A percentile compares a stretch with the other conserved stretches of the same genome.
These are phyloP conservation scores for Cercospora beticola DNA, from an alignment of 2,329 filamentous ascomycete species.

Conservation along the genomic window DNA sequence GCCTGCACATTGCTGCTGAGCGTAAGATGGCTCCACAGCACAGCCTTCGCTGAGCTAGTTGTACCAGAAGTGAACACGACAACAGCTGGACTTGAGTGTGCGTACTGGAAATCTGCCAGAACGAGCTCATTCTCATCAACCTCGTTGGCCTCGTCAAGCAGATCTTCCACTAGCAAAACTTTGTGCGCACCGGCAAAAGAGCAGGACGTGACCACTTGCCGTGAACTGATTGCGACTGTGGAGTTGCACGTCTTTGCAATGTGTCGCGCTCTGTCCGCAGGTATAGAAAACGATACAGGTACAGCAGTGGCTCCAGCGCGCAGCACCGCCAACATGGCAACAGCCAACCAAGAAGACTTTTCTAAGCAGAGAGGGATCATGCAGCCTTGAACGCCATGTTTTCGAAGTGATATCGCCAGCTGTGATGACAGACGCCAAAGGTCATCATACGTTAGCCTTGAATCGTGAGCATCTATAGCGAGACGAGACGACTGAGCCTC, in stretches of 20 bases:
- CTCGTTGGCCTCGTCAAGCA: not conserved
- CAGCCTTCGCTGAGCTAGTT: slow-evolving; percentile 1
- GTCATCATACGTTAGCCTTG: slow-evolving; percentile 30
- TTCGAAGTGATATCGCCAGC: not conserved
- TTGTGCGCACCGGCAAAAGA: not conserved
- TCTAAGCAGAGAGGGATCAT: slow-evolving; percentile 31
- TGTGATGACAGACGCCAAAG: slow-evolving; percentile 27
- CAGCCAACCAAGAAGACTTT: slow-evolving; percentile 31
- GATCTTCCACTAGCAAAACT: not conserved
- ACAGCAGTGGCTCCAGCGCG: slow-evolving; percentile 30
- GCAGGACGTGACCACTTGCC: not conserved
- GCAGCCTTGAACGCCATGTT: slow-evolving; percentile 10
- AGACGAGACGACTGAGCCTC: not conserved
- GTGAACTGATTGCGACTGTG: not conserved
- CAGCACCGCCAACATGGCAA: slow-evolving; percentile 32
- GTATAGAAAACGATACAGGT: not conserved
- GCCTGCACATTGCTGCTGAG: slow-evolving; percentile 1
- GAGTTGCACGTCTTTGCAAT: not conserved
- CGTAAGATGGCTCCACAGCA: slow-evolving; percentile 5
- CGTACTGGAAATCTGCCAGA: not conserved
- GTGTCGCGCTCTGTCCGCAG: not conserved
- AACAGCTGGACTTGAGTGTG: not conserved
- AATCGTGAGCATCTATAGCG: slow-evolving; percentile 30
- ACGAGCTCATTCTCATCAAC: not conserved
- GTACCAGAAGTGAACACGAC: slow-evolving; percentile 10